Percentiles rank a stretch among this genome's conserved stretches.
Conservation (phyloP, 2,329 filamentous ascomycete genomes). For the Talaromyces sp. region DNA sequence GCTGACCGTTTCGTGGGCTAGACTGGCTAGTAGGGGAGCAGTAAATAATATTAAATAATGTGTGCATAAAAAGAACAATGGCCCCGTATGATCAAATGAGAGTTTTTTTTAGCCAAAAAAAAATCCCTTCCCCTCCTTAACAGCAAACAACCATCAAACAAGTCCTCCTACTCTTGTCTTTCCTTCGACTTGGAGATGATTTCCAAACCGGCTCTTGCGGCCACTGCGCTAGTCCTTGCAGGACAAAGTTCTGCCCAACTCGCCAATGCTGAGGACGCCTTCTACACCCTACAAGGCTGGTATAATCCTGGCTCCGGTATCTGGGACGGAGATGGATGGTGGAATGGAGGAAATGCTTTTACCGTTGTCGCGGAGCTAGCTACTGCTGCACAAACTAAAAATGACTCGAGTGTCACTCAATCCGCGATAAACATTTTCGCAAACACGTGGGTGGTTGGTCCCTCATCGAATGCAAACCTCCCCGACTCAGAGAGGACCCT, state of each 20-base stretch:
- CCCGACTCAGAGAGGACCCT: background rate
- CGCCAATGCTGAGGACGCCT: slow-evolving; percentile 3
- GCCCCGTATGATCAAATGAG: background rate
- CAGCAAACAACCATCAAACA: background rate
- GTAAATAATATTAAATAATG: background rate
- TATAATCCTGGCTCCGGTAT: slow-evolving; percentile 4
- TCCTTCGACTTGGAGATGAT: background rate
- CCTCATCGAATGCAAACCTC: background rate
- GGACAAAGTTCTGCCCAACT: slow-evolving; percentile 1
- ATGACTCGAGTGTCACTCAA: slow-evolving; percentile 3
- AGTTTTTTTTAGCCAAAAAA: background rate
- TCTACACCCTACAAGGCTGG: slow-evolving; percentile 8
- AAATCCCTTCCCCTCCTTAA: background rate
- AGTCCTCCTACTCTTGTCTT: background rate
- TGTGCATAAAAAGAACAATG: background rate
- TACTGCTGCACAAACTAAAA: background rate
- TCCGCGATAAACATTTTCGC: slow-evolving; percentile 4
- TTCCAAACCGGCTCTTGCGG: background rate
- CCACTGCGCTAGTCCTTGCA: background rate
- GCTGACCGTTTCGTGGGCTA: background rate
- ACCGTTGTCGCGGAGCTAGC: slow-evolving; percentile 11
- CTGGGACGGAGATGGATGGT: slow-evolving; percentile 11
- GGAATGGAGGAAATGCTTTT: slow-evolving; percentile 10
- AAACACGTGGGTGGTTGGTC: slow-evolving; percentile 7
- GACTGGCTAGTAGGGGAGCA: background rate